Conservation (phyloP, 768 basidiomycete genomes). For the Tylopilus rubrobrunneus region DNA sequence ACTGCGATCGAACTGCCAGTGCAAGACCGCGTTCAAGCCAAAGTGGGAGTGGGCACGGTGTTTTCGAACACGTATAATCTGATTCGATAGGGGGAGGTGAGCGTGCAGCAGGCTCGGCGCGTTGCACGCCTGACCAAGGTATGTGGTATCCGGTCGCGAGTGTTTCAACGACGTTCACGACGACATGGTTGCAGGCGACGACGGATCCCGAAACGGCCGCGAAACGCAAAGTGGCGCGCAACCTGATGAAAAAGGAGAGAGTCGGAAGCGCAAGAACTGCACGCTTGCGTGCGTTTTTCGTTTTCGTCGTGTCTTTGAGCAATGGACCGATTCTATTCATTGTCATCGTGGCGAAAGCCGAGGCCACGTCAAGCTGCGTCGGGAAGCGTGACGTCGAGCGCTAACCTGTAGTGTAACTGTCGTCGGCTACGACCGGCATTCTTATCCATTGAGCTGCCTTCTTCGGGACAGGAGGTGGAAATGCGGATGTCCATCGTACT, state of each 20-base stretch:
- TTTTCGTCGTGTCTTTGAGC: not conserved
- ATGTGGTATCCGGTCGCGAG: slow-evolving; percentile 3
- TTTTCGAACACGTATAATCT: slow-evolving; percentile 79
- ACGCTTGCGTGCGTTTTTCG: slow-evolving; percentile 50
- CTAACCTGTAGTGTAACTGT: not conserved
- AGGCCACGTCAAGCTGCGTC: slow-evolving; percentile 44
- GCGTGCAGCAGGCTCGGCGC: slow-evolving; percentile 69
- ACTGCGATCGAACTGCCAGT: slow-evolving; percentile 63
- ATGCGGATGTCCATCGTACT: too few relatives aligned
- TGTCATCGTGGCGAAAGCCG: slow-evolving; percentile 40
- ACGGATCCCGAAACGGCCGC: slow-evolving; percentile 75
- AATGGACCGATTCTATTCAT: too few relatives aligned
- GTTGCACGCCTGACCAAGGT: slow-evolving; percentile 52
- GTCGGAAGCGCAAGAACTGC: slow-evolving; percentile 71
- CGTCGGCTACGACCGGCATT: not conserved
- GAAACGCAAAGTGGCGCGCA: slow-evolving; percentile 67
- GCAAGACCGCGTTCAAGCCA: slow-evolving; percentile 80
- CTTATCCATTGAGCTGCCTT: too few relatives aligned
- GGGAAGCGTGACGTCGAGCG: slow-evolving; percentile 25
- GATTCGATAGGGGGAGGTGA: slow-evolving; percentile 68
- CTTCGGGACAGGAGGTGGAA: too few relatives aligned
- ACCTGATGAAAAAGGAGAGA: slow-evolving; percentile 78
- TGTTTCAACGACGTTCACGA: too few relatives aligned
- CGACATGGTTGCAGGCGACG: slow-evolving; percentile 42
- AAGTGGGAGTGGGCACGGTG: slow-evolving; percentile 75